Conservation (phyloP, 345 rosid genomes). For the Atalantia buxifolia region DNA sequence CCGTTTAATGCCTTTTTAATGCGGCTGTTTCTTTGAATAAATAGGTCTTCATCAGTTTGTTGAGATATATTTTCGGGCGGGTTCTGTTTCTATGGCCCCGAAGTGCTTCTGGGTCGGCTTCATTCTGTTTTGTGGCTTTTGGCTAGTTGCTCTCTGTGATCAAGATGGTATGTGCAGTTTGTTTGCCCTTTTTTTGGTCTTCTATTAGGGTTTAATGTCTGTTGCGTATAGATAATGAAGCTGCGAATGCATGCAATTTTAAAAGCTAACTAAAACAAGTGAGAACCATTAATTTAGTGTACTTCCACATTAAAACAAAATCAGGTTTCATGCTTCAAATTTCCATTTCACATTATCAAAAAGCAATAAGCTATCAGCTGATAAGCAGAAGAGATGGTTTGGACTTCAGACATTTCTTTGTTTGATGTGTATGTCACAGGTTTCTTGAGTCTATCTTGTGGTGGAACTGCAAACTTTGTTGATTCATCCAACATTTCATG, state of each 20-base stretch:
- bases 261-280: background rate
- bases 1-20: background rate
- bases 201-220: background rate
- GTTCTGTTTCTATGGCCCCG: conserved; percentile 34
- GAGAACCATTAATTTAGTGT: background rate
- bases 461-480: conserved; percentile 43
- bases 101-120: conserved; percentile 39
- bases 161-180: conserved; percentile 54
- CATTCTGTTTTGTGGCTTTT: conserved; percentile 35
- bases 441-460: conserved; percentile 83
- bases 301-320: background rate
- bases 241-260: background rate
- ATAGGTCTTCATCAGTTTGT: background rate
- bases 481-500: conserved; percentile 61
- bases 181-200: background rate
- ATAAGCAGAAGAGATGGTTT: background rate
- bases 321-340: background rate
- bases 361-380: background rate
- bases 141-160: conserved; percentile 40
- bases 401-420: background rate
- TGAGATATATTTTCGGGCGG: background rate
- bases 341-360: background rate
- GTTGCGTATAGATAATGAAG: background rate
- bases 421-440: conserved; percentile 41
- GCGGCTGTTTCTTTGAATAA: background rate